Percentiles rank a stretch among this genome's conserved stretches.
phyloP scores from a whole-genome alignment of 768 basidiomycete species.

The Hygrocybe coccinea region DNA sequence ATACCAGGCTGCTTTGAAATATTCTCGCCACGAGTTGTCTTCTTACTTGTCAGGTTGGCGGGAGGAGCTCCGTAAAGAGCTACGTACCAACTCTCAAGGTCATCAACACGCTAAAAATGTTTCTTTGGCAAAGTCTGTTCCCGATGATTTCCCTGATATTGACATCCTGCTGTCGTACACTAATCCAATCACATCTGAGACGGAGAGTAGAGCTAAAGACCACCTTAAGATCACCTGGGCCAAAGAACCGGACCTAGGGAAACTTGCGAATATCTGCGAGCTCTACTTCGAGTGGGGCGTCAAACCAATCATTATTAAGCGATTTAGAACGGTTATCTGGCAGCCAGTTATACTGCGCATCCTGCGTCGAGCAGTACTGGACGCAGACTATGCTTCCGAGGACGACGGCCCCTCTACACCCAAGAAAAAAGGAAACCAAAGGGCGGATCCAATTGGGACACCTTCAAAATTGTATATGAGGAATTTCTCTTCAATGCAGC shows the following conservation, averaged over 20 bases:
- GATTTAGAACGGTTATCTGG: no score
- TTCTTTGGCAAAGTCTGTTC: slow-evolving; percentile 58
- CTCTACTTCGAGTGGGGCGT: slow-evolving; percentile 91
- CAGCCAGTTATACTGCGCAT: no score
- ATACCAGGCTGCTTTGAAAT: slow-evolving; percentile 48
- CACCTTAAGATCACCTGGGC: slow-evolving; percentile 40
- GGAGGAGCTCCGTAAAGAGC: slow-evolving; percentile 54
- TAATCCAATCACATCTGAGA: slow-evolving; percentile 71
- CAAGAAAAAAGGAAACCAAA: no score
- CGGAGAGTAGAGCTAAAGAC: slow-evolving; percentile 39
- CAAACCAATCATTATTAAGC: no score
- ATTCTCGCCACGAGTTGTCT: slow-evolving; percentile 41
- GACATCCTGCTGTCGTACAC: no score
- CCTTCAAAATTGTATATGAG: no score
- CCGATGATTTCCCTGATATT: no score
- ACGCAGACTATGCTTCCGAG: no score
- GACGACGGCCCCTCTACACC: no score
- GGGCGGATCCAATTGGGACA: no score
- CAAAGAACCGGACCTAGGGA: slow-evolving; percentile 63
- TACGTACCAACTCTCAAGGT: slow-evolving; percentile 63
- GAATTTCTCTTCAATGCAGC: no score
- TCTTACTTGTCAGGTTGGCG: slow-evolving; percentile 63
- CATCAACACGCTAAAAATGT: slow-evolving; percentile 60
- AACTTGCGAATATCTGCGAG: slow-evolving; percentile 77
- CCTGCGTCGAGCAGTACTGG: no score